Evolutionary conservation across 2,329 filamentous ascomycete species (phyloP).

Genomic region (Eutypella sp.): DNA sequence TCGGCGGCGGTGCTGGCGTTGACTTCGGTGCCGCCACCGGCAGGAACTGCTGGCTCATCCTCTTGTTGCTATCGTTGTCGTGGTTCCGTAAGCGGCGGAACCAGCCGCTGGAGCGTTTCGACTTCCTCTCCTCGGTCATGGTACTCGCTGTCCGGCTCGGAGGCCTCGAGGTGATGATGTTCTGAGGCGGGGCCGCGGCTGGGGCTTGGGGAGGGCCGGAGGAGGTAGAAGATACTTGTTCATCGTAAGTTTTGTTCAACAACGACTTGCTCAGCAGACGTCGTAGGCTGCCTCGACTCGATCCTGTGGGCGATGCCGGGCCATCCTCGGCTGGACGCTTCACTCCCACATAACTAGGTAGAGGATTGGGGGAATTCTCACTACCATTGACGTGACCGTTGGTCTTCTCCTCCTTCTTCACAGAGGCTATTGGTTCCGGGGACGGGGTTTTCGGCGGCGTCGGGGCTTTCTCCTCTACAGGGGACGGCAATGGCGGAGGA

Average conservation of each 20-base stretch:
- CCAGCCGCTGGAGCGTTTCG: slow-evolving; percentile 54
- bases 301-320: slow-evolving; percentile 48
- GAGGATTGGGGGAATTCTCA: slow-evolving; percentile 28
- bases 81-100: slow-evolving; percentile 48
- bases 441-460: slow-evolving; percentile 36
- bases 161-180: slow-evolving; percentile 39
- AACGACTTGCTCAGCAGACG: slow-evolving; percentile 52
- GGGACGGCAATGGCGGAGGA: slow-evolving; percentile 53
- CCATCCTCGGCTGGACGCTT: slow-evolving; percentile 47
- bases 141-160: slow-evolving; percentile 46
- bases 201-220: slow-evolving; percentile 22
- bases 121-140: slow-evolving; percentile 47
- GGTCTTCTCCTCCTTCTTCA: slow-evolving; percentile 18
- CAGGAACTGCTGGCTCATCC: slow-evolving; percentile 39
- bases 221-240: slow-evolving; percentile 30
- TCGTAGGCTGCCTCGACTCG: slow-evolving; percentile 51
- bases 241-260: slow-evolving; percentile 49
- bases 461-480: slow-evolving; percentile 41
- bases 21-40: slow-evolving; percentile 31
- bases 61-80: slow-evolving; percentile 29
- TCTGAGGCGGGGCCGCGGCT: no score
- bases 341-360: slow-evolving; percentile 31
- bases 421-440: slow-evolving; percentile 9
- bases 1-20: slow-evolving; percentile 25
- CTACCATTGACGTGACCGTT: slow-evolving; percentile 37